Percentiles rank a stretch among this genome's conserved stretches.
Conservation (phyloP, 192 early-diverging fungal genomes). For the Coemansia sp. region DNA sequence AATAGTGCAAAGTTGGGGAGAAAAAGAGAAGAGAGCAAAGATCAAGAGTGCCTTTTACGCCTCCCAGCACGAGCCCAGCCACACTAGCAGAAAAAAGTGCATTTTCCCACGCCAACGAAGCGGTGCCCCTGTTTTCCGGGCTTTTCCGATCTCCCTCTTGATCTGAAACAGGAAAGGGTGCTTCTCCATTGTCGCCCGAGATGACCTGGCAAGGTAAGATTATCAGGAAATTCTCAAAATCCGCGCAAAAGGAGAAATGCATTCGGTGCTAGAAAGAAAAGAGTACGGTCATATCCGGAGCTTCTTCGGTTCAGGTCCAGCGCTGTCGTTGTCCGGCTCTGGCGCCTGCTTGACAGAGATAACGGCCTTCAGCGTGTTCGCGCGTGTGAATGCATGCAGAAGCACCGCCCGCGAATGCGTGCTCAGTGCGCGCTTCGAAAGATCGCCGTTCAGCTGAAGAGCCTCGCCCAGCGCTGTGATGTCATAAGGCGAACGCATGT, state of each 20-base stretch:
- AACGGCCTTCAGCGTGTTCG: slow-evolving; percentile 37
- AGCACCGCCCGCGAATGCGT: slow-evolving; percentile 33
- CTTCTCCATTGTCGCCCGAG: too few species aligned
- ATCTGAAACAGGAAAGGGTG: too few species aligned
- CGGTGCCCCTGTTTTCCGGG: too few species aligned
- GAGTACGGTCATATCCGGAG: background rate
- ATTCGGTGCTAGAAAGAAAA: background rate
- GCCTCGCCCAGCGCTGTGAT: slow-evolving; percentile 40
- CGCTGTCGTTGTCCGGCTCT: background rate
- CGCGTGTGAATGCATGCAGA: slow-evolving; percentile 42
- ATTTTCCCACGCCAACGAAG: too few species aligned
- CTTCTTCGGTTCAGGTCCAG: slow-evolving; percentile 15
- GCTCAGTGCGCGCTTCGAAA: slow-evolving; percentile 42
- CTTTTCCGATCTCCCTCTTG: too few species aligned
- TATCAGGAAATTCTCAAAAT: background rate
- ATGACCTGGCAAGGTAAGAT: too few species aligned
- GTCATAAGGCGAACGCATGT: slow-evolving; percentile 46
- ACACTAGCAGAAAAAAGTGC: too few species aligned
- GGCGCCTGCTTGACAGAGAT: slow-evolving; percentile 10
- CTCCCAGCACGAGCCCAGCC: too few species aligned
- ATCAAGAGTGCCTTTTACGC: too few species aligned
- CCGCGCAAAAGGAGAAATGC: background rate
- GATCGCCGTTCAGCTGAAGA: slow-evolving; percentile 45
- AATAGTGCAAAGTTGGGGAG: background rate
- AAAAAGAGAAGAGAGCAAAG: background rate